Evolutionary conservation across 2,329 filamentous ascomycete genomes (phyloP).

Genomic region (Catunica adiposa): DNA sequence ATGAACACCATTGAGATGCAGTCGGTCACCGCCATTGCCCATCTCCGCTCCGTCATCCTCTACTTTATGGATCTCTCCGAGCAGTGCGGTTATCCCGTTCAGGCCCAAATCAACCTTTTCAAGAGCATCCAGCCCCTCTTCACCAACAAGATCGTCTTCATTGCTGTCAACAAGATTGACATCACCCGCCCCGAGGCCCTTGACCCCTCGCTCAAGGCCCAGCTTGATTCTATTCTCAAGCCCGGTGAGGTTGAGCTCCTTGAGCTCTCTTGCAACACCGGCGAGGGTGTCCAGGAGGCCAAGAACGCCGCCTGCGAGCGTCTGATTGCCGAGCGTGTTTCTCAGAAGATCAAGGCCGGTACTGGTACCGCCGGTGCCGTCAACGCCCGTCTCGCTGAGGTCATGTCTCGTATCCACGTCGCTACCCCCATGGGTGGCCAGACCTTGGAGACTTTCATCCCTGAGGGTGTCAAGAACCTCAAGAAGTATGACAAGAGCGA

Average conservation of each 20-base stretch:
- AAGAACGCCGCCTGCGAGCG: constrained; percentile 92
- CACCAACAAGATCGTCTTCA: constrained; percentile 90
- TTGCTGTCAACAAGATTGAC: constrained; percentile 98
- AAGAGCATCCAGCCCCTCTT: constrained; percentile 94
- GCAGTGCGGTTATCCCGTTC: constrained; percentile 87
- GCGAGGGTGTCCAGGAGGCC: constrained; percentile 83
- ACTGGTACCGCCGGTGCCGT: constrained; percentile 60
- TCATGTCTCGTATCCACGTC: constrained; percentile 89
- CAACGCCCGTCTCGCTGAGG: constrained; percentile 70
- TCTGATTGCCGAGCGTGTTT: constrained; percentile 79
- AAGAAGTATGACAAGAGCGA: constrained; percentile 86
- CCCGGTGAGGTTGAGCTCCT: constrained; percentile 82
- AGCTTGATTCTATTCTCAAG: constrained; percentile 67
- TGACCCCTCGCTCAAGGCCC: constrained; percentile 57
- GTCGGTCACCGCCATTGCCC: constrained; percentile 90
- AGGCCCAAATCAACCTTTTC: constrained; percentile 86
- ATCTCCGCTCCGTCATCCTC: constrained; percentile 82
- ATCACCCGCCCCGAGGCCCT: constrained; percentile 76
- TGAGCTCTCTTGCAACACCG: constrained; percentile 85
- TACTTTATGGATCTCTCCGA: constrained; percentile 98
- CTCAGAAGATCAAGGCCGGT: constrained; percentile 88
- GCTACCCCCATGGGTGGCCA: constrained; percentile 78
- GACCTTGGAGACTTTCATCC: constrained; percentile 68
- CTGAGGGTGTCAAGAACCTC: constrained; percentile 61
- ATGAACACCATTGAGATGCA: constrained; percentile 99